Evolutionary conservation across 2,329 filamentous ascomycete genomes (phyloP), one percentile per base, ranked within the genome.

Genomic region (Ramularia collo-cygni): DNA sequence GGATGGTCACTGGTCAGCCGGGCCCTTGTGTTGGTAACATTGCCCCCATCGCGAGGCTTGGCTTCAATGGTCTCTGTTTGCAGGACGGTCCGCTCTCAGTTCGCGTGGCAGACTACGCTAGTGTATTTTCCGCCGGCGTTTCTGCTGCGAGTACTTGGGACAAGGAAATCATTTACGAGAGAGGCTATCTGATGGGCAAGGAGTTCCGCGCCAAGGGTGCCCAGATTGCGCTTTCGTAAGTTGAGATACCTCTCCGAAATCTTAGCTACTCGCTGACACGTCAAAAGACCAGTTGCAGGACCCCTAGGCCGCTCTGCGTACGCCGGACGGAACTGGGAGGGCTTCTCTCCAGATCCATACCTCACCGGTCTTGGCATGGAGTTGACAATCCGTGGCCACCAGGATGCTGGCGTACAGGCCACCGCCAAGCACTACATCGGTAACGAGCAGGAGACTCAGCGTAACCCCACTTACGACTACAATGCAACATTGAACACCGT

Each of bases 91-190:
- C 38, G 12, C 26, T 35, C 26, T 70, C 71, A 46, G 69, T 95
- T 41, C 83, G 88, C 34, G 74, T 81, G 42, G 74, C 76, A 49
- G 87, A 93, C 63, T 90, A 83, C 63, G 79, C 79, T 56, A 90
- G 85, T 15, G 87, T 81, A 1, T 95, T 93, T 61, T 76, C 84
- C 1, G 79, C 81, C 0, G 87, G 84, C 33, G 72, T 88, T 53
- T 88, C 85, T 4, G 76, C 85, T 21, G 88, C 83, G 8, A 84
- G 86, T n/a, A 85, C 87, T 0, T 95, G 83, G 73, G 83, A 89
- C 61, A 76, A 81, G 42, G 62, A 67, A 6, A 71, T 93, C 18
- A 81, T 88, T 57, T 77, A 77, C 53, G 67, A 72, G 36, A 75
- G 85, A 38, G 86, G 79, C 19, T 65, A 74, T 37, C 81, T 80